Evolutionary conservation across 164 flowering plant species (phyloP), one percentile per base, ranked within the genome.

Genomic region (Chloranthus sessilifolius): DNA sequence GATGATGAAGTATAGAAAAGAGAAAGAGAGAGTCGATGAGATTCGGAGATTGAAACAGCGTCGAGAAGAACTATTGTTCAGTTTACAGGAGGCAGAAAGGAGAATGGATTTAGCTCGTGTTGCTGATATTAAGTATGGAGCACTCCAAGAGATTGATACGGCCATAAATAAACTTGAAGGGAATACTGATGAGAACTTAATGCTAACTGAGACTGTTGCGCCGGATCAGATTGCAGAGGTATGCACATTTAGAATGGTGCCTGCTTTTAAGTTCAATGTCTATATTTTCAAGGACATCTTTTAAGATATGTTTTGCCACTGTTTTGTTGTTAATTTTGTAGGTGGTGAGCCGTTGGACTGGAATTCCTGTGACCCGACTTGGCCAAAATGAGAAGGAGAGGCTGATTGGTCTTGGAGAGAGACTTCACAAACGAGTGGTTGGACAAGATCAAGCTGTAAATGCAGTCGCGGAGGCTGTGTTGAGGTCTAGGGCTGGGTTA

Each of bases 341-440:
- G 62, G 95, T 90, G 15, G 98, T 84, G 30, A 81, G 95, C 55
- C 87, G 95, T 0, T 90, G 98, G 98, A 90, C 95, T 29, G 96
- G 95, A 12, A 81, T 90, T 12, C 91, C 98, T 2, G 96, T 87
- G 17, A 81, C 96, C 1, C 67, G 91, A 55, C 84, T 90, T 14
- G 95, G 95, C 10, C 83, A 78, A 43, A 78, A 81, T 59, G 96
- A 90, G 42, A 87, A 81, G 51, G 82, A 75, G 29, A 79, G 85
- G 60, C 38, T 87, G 42, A 75, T 87, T 44, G 90, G 94, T 5
- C 78, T 90, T n/a, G 88, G 72, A 22, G 97, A 84, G 7, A 72
- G 88, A 67, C 47, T 90, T 64, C 95, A 87, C 54, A 53, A 74
- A 56, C 75, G 97, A 43, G 97, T 90, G 2, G 91, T 90, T 16